phyloP scores from a whole-genome alignment of 495 filamentous ascomycete species.

The Aspergillus haitiensis region DNA sequence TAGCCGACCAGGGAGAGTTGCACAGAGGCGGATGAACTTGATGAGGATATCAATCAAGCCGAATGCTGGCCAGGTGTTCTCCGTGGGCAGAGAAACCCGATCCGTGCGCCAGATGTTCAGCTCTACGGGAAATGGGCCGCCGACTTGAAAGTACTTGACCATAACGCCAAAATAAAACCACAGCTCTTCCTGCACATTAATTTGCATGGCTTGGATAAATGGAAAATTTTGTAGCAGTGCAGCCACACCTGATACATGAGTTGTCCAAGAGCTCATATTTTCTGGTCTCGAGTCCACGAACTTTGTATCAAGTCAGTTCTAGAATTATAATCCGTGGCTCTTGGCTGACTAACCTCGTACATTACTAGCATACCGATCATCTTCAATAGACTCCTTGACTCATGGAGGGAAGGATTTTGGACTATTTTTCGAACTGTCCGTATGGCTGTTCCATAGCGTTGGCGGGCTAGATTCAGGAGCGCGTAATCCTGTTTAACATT shows the following conservation, averaged over 20 bases:
- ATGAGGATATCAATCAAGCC: slow-evolving; percentile 10
- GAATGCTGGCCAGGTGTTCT: slow-evolving; percentile 4
- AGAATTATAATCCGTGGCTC: background rate
- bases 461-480: slow-evolving; percentile 3
- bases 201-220: background rate
- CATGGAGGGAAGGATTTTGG: background rate
- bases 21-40: slow-evolving; percentile 9
- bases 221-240: slow-evolving; percentile 5
- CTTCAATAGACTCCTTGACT: background rate
- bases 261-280: background rate
- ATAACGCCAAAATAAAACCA: slow-evolving; percentile 16
- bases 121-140: slow-evolving; percentile 6
- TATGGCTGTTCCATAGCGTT: slow-evolving; percentile 5
- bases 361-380: slow-evolving; percentile 10
- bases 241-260: slow-evolving; percentile 9
- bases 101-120: slow-evolving; percentile 1
- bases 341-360: slow-evolving; percentile 8
- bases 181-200: slow-evolving; percentile 2
- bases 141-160: slow-evolving; percentile 4
- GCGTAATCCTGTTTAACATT: slow-evolving; percentile 4
- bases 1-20: background rate
- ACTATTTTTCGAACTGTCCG: slow-evolving; percentile 5
- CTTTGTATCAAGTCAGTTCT: background rate
- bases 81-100: background rate
- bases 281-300: slow-evolving; percentile 10